Percentiles rank a stretch among this genome's conserved stretches.
These are phyloP conservation scores for Acanthamoeba culbertsoni DNA, from an alignment of 208 protist species.

Conservation along the genomic window DNA sequence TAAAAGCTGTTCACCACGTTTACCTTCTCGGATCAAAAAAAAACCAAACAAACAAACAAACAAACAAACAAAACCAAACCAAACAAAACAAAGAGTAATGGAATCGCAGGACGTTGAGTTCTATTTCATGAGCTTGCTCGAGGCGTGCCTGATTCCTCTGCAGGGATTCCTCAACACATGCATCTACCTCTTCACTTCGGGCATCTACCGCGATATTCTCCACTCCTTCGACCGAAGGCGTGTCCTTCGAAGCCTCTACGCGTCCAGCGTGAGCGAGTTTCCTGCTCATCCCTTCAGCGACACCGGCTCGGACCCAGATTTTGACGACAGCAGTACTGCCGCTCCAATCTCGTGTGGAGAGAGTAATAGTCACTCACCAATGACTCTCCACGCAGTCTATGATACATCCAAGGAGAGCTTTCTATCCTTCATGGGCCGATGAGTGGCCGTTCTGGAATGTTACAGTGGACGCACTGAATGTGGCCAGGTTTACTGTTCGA, in stretches of 20 bases:
- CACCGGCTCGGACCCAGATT: neutral
- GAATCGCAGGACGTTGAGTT: neutral
- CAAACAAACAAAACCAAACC: neutral
- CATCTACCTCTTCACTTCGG: slow-evolving; percentile 8
- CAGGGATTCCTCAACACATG: neutral
- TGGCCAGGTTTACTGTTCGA: too few species aligned
- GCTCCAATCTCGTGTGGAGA: too few species aligned
- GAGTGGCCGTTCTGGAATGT: too few species aligned
- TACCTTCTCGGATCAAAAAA: too few species aligned
- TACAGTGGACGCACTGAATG: too few species aligned
- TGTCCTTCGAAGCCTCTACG: neutral
- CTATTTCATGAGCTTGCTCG: neutral
- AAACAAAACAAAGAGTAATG: neutral
- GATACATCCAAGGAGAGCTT: too few species aligned
- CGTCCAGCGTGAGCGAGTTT: neutral
- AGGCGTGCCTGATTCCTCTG: neutral
- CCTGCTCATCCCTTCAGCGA: neutral
- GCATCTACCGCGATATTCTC: neutral
- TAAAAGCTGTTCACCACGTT: too few species aligned
- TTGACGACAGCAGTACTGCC: too few species aligned
- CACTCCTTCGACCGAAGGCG: neutral
- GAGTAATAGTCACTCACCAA: too few species aligned
- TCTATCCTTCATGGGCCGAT: too few species aligned
- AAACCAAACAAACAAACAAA: neutral
- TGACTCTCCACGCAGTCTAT: too few species aligned